These are phyloP conservation scores for Gastrolobium bilobum DNA, from an alignment of 306 rosid species.

Conservation along the genomic window DNA sequence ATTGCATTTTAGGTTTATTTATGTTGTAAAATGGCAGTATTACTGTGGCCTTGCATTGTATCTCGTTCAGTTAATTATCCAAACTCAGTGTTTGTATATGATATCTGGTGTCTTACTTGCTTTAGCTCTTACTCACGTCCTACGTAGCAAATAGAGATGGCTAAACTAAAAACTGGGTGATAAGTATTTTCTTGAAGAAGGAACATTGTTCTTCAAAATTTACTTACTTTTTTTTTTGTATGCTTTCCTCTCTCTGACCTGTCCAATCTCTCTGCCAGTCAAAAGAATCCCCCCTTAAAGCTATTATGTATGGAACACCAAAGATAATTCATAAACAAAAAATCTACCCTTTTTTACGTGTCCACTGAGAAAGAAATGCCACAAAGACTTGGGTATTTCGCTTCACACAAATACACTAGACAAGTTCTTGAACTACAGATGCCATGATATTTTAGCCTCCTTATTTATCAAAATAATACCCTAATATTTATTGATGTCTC, in stretches of 20 bases:
- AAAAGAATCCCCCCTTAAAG: not conserved
- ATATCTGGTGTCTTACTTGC: conserved; percentile 7
- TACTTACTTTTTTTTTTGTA: not conserved
- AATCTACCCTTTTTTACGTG: not conserved
- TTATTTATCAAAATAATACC: not conserved
- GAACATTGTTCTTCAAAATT: conserved; percentile 14
- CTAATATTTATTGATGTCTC: not conserved
- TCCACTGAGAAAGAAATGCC: not conserved
- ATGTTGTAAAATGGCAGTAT: conserved; percentile 17
- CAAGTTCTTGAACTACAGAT: not conserved
- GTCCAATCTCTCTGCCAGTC: not conserved
- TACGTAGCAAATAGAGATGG: not conserved
- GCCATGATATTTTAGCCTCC: not conserved
- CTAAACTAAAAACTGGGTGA: not conserved
- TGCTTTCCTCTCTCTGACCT: conserved; percentile 6
- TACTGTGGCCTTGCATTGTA: conserved; percentile 4
- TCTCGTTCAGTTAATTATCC: not conserved
- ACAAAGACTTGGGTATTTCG: not conserved
- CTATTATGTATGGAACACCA: conserved; percentile 6
- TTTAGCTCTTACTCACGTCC: not conserved
- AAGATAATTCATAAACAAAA: not conserved
- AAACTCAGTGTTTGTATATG: conserved; percentile 5
- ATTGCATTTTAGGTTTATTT: conserved; percentile 28
- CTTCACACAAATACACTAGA: not conserved
- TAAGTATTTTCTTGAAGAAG: not conserved